phyloP scores from a whole-genome alignment of 768 basidiomycete species.

The Lactarius indigo region DNA sequence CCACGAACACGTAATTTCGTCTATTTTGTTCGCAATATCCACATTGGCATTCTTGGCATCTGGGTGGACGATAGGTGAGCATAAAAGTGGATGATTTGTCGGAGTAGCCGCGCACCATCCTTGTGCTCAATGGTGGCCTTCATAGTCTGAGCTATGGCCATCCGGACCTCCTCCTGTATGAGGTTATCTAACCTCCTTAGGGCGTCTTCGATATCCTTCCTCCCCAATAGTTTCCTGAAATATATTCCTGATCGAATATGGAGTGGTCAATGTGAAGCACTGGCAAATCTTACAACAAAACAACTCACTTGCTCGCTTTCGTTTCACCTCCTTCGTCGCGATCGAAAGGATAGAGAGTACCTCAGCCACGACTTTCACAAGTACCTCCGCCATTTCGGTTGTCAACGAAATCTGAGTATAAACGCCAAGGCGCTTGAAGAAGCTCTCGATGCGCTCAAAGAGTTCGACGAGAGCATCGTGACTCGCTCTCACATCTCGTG shows the following conservation, averaged over 20 bases:
- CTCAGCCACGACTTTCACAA: not conserved
- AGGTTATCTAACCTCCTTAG: not conserved
- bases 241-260: not conserved
- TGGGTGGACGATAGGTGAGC: too few relatives aligned
- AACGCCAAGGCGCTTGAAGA: not conserved
- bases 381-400: not conserved
- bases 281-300: too few relatives aligned
- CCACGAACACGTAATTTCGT: not conserved
- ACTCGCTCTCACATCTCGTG: not conserved
- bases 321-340: slow-evolving; percentile 1
- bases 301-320: not conserved
- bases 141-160: not conserved
- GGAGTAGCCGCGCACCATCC: not conserved
- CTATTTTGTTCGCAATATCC: too few relatives aligned
- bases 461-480: slow-evolving; percentile 3
- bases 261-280: not conserved
- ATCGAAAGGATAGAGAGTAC: slow-evolving; percentile 6
- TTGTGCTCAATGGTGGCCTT: not conserved
- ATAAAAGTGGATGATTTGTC: not conserved
- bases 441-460: not conserved
- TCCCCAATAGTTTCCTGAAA: slow-evolving; percentile 1
- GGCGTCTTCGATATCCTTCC: slow-evolving; percentile 1
- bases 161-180: not conserved
- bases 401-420: not conserved
- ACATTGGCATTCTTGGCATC: not conserved